Conservation (phyloP, 805 yeast species). For the Schwanniomyces occidentalis region DNA sequence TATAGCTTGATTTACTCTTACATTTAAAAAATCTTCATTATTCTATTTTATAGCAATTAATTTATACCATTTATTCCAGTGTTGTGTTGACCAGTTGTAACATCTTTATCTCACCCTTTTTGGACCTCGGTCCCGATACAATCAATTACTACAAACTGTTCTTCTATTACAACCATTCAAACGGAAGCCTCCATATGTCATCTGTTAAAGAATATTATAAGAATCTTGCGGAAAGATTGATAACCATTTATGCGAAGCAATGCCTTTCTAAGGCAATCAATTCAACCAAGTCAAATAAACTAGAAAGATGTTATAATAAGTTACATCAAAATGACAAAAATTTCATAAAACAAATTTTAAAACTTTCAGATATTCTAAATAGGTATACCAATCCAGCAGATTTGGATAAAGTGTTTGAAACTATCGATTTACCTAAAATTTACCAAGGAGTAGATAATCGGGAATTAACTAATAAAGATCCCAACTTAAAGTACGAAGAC, state of each 20-base stretch:
- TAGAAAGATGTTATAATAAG: conserved; percentile 3
- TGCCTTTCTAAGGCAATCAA: conserved; percentile 4
- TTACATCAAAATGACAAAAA: conserved; percentile 2
- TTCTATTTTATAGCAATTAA: too few species aligned
- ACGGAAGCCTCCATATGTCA: too few species aligned
- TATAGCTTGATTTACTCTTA: too few species aligned
- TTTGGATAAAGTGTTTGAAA: conserved; percentile 57
- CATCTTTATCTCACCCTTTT: too few species aligned
- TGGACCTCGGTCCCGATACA: too few species aligned
- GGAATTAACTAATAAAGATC: conserved; percentile 4
- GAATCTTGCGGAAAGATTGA: conserved; percentile 9
- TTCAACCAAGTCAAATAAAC: not conserved
- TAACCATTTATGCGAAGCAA: conserved; percentile 8
- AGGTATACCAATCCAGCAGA: conserved; percentile 14
- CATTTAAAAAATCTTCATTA: too few species aligned
- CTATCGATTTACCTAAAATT: conserved; percentile 59
- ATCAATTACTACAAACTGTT: too few species aligned
- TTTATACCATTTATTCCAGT: too few species aligned
- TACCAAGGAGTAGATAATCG: conserved; percentile 60
- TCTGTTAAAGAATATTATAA: conserved; percentile 6
- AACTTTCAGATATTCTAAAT: conserved; percentile 5
- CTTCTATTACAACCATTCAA: too few species aligned
- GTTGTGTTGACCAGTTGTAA: too few species aligned
- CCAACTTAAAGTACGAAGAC: conserved; percentile 32
- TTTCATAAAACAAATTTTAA: conserved; percentile 4